These are phyloP conservation scores for Panicum virgatum DNA, from an alignment of 202 grass and related monocot genomes.

Conservation along the genomic window DNA sequence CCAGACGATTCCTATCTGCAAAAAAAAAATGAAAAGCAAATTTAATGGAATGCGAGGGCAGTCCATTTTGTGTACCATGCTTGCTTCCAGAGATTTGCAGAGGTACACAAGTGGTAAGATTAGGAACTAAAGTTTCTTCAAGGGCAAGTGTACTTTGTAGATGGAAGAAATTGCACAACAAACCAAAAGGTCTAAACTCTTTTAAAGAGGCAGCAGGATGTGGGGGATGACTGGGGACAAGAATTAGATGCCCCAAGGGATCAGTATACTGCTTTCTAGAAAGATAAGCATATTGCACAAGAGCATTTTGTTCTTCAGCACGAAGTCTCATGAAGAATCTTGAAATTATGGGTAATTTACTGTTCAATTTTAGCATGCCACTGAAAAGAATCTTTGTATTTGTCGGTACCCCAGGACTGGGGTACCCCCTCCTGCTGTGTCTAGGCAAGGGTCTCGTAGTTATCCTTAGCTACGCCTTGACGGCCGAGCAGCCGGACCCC, in stretches of 20 bases:
- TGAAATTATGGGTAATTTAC: background rate
- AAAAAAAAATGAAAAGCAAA: constrained; percentile 4
- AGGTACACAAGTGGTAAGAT: background rate
- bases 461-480: too few species aligned
- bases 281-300: constrained; percentile 22
- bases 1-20: constrained; percentile 5
- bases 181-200: background rate
- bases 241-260: constrained; percentile 23
- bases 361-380: constrained; percentile 1
- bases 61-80: constrained; percentile 29
- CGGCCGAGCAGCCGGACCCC: too few species aligned
- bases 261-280: constrained; percentile 17
- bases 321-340: constrained; percentile 5
- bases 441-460: too few species aligned
- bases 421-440: too few species aligned
- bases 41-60: background rate
- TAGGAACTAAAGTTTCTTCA: background rate
- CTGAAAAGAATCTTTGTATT: background rate
- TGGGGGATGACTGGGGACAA: constrained; percentile 20
- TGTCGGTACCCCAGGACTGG: too few species aligned
- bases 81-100: constrained; percentile 2
- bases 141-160: background rate
- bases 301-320: constrained; percentile 8
- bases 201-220: constrained; percentile 7
- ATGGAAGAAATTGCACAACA: background rate